These are phyloP conservation scores for Penicillium cinerascens DNA, from an alignment of 495 filamentous ascomycete genomes.

Conservation along the genomic window DNA sequence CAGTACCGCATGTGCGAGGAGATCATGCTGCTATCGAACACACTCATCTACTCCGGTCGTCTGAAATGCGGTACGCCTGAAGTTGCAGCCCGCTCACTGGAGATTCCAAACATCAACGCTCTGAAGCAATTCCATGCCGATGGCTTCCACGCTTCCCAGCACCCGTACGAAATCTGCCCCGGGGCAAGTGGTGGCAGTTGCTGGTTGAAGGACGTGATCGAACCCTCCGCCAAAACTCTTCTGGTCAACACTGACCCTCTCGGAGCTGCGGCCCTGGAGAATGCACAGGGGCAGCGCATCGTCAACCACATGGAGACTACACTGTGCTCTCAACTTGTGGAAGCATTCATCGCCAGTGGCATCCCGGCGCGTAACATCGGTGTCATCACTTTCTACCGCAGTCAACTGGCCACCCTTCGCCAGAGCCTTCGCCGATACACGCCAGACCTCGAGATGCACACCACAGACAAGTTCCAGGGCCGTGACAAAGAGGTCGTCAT, in stretches of 20 bases:
- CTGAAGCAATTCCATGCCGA: conserved; percentile 54
- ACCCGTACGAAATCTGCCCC: conserved; percentile 47
- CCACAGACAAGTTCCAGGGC: conserved; percentile 93
- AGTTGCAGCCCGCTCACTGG: conserved; percentile 63
- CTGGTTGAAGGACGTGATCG: conserved; percentile 78
- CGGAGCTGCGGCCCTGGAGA: conserved; percentile 59
- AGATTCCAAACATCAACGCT: conserved; percentile 55
- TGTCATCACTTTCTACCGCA: conserved; percentile 98
- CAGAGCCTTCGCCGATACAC: conserved; percentile 49
- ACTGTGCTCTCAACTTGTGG: conserved; percentile 73
- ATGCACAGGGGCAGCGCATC: conserved; percentile 73
- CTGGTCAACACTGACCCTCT: conserved; percentile 87
- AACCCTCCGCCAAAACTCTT: conserved; percentile 65
- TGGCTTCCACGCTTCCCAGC: conserved; percentile 24
- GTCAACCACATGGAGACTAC: conserved; percentile 77
- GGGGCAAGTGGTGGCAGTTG: conserved; percentile 52
- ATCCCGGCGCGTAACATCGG: conserved; percentile 76
- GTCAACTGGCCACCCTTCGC: conserved; percentile 68
- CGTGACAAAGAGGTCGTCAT: conserved; percentile 91
- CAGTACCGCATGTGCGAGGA: conserved; percentile 99
- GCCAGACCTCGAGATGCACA: conserved; percentile 82
- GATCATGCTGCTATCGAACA: conserved; percentile 91
- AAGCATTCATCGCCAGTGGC: conserved; percentile 69
- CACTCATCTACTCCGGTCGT: conserved; percentile 82
- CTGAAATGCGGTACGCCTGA: conserved; percentile 82